Base-by-base conservation (phyloP, 805 yeast species). In the Zygosaccharomyces pseudorouxii region DNA sequence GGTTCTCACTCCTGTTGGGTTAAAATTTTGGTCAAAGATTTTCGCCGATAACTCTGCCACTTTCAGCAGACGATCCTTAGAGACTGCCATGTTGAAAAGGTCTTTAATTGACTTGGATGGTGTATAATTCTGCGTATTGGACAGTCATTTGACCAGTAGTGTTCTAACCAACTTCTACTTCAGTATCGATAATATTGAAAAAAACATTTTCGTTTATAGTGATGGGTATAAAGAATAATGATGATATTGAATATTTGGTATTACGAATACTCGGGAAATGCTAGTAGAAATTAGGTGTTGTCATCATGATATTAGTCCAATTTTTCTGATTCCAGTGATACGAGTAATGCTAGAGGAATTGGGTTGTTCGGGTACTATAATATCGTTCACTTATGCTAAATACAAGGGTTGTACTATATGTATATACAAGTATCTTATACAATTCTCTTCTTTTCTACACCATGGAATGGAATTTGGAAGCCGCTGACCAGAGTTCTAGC, bases 401-500 rank as follows among this genome's bases (percentile, higher is more conserved):
- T 41, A 41, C 44, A 41, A 22, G 37, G 11, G 29, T 29, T 23
- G 19, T 18, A 19, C 30, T 29, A 29, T 29, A 29, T 16, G 9
- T 41, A 41, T 41, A 28, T 41, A 41, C 44, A 41, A 29, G 36
- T 28, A 18, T 27, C 11, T 22, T 22, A 22, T 22, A 22, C 28
- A 28, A 29, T 28, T 41, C 36, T 41, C 28, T 41, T 41, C 47
- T 54, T 52, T 28, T 57, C 60, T 4, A 42, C 41, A 22, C 83
- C 84, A 45, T 68, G 63, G 72, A 90, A 87, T 47, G 96, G 95
- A 45, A 90, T 67, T 6, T 96, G 96, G 56, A 81, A 75, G 2
- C 88, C 85, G 64, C 95, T 85, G 52, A 92, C 71, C 57, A 92
- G 73, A 16, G 86, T 81, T 67, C 95, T 82, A 8, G 98, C 97